Percentiles rank a stretch among this genome's conserved stretches.
These are phyloP conservation scores for Lotus japonicus DNA, from an alignment of 306 rosid genomes.

Conservation along the genomic window DNA sequence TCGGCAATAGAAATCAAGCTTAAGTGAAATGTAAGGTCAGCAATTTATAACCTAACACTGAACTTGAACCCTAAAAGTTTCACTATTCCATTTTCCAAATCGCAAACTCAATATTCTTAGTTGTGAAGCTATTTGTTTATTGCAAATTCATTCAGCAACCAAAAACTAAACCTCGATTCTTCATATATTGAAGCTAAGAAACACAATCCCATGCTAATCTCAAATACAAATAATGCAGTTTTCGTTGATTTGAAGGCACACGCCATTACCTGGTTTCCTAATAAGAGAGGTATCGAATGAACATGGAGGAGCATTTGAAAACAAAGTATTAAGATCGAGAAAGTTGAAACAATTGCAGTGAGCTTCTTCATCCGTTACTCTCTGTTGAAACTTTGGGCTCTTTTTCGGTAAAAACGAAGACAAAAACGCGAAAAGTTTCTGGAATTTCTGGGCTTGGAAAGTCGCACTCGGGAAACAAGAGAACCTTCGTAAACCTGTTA, in stretches of 20 bases:
- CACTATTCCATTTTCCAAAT: slow-evolving; percentile 7
- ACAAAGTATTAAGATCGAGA: slow-evolving; percentile 25
- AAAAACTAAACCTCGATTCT: background rate
- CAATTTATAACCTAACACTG: background rate
- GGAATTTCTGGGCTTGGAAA: background rate
- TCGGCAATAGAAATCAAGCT: background rate
- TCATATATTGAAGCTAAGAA: slow-evolving; percentile 12
- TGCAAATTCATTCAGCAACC: background rate
- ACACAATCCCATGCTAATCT: background rate
- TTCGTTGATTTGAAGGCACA: too few species aligned
- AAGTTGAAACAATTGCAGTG: slow-evolving; percentile 12
- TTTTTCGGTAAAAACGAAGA: background rate
- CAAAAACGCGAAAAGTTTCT: background rate
- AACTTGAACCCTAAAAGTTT: slow-evolving; percentile 9
- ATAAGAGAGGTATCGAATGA: slow-evolving; percentile 37
- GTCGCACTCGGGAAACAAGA: background rate
- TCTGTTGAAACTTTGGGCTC: background rate
- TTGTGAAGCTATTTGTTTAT: background rate
- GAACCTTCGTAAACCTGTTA: background rate
- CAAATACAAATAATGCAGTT: background rate
- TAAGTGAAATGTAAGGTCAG: background rate
- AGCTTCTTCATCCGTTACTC: slow-evolving; percentile 38
- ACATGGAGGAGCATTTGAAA: slow-evolving; percentile 17
- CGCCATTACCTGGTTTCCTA: slow-evolving; percentile 35
- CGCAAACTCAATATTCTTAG: background rate